Evolutionary conservation across 1,284 basidiomycete genomes (phyloP).

Genomic region (Anthracocystis panici-leucophaei): DNA sequence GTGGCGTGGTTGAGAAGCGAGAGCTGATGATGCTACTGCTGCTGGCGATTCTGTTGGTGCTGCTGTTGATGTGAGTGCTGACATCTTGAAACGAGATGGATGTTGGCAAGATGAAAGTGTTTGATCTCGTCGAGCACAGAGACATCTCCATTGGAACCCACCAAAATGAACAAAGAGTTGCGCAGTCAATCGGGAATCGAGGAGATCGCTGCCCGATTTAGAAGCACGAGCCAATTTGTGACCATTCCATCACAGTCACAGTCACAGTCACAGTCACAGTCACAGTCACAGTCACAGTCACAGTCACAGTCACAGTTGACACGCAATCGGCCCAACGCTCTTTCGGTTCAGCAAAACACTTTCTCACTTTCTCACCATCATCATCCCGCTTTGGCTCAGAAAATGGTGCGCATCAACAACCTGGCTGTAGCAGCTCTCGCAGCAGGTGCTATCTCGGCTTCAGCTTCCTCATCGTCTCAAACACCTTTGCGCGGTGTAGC

Average conservation of each 20-base stretch:
- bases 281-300: too few relatives aligned
- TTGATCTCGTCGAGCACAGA: slow-evolving; percentile 3
- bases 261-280: too few relatives aligned
- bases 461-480: slow-evolving; percentile 16
- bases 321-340: not conserved
- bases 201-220: not conserved
- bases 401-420: slow-evolving; percentile 43
- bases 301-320: not conserved
- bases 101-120: slow-evolving; percentile 6
- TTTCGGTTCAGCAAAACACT: not conserved
- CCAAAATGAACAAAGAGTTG: not conserved
- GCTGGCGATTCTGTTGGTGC: slow-evolving; percentile 13
- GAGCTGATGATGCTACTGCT: slow-evolving; percentile 8
- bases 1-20: slow-evolving; percentile 7
- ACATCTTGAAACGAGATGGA: not conserved
- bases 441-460: slow-evolving; percentile 23
- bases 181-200: not conserved
- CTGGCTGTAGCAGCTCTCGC: slow-evolving; percentile 35
- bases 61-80: slow-evolving; percentile 12
- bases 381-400: not conserved
- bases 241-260: too few relatives aligned
- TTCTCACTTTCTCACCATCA: slow-evolving; percentile 3
- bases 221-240: slow-evolving; percentile 14
- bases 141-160: too few relatives aligned
- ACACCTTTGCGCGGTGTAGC: slow-evolving; percentile 29